Evolutionary conservation across 2,329 filamentous ascomycete genomes (phyloP), one percentile per base, ranked within the genome.

Genomic region (Pseudogymnoascus sp.): DNA sequence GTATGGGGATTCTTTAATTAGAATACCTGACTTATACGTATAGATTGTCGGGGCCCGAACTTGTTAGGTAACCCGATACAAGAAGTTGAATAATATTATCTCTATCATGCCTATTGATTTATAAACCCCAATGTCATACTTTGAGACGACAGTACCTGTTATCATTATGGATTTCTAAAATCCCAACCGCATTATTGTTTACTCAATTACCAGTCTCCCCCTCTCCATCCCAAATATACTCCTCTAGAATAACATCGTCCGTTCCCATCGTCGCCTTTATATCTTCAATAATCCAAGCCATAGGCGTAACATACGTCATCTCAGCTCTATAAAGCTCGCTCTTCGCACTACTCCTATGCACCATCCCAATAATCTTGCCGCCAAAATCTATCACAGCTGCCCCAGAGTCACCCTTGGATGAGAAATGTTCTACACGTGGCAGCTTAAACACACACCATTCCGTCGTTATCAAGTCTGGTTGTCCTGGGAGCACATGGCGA

Each of bases 271-370:
- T 28, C 3, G 44, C 44, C 44, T 46, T 61, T 14, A 50, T 61
- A 46, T 50, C 38, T 8, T 50, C 21, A 28, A 61, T 34, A 16
- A 61, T 21, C 60, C 37, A 61, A n/a, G 50, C 60, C 38, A 61
- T 61, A 36, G 60, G 60, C 16, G 36, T 61, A 1, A 38, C 60
- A 50, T 61, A 50, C 14, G 38, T 61, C 7, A 61, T 44, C 21
- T 46, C 38, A 34, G 40, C 34, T 28, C 16, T 44, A 31, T 46
- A 34, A 21, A 4, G 5, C 21, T 61, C 36, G 18, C 36, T 46
- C 18, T 34, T 34, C 11, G 25, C 21, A 46, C 8, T 50, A 21
- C 37, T 6, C n/a, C 60, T 61, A 34, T 61, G 60, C 6, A 61
- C 12, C 60, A 61, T 61, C 3, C 37, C 60, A 16, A 61, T 23